Conservation (phyloP, 176 grass and related monocot genomes). For the Aegilops speltoides region DNA sequence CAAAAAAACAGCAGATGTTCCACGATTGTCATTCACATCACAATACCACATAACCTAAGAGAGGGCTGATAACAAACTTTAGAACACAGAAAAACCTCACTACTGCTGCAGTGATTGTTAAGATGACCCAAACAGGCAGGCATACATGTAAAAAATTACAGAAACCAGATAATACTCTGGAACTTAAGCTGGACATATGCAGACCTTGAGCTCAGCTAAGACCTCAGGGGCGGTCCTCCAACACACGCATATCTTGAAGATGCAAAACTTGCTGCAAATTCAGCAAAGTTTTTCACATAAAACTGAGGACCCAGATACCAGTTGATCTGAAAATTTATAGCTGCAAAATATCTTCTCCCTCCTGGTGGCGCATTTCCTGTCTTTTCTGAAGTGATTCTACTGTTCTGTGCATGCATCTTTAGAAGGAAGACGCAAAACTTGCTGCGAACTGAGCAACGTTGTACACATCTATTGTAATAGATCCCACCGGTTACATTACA, state of each 20-base stretch:
- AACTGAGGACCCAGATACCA: too few relatives aligned
- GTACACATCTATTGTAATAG: too few relatives aligned
- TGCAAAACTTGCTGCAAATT: too few relatives aligned
- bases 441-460: too few relatives aligned
- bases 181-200: not conserved
- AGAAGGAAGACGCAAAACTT: too few relatives aligned
- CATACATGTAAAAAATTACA: not conserved
- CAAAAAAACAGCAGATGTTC: not conserved
- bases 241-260: conserved; percentile 68
- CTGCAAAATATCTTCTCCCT: too few relatives aligned
- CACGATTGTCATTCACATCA: not conserved
- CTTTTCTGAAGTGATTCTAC: too few relatives aligned
- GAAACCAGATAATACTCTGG: not conserved
- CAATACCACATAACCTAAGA: not conserved
- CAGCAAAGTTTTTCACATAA: too few relatives aligned
- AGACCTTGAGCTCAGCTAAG: conserved; percentile 74
- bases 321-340: too few relatives aligned
- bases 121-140: not conserved
- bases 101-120: not conserved
- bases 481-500: too few relatives aligned
- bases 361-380: too few relatives aligned
- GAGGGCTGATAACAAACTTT: not conserved
- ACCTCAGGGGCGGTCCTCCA: conserved; percentile 32
- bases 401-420: too few relatives aligned
- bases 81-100: not conserved